Evolutionary conservation across 441 rosid genomes (phyloP), one percentile per base, ranked within the genome.

Genomic region (Viola pubescens): DNA sequence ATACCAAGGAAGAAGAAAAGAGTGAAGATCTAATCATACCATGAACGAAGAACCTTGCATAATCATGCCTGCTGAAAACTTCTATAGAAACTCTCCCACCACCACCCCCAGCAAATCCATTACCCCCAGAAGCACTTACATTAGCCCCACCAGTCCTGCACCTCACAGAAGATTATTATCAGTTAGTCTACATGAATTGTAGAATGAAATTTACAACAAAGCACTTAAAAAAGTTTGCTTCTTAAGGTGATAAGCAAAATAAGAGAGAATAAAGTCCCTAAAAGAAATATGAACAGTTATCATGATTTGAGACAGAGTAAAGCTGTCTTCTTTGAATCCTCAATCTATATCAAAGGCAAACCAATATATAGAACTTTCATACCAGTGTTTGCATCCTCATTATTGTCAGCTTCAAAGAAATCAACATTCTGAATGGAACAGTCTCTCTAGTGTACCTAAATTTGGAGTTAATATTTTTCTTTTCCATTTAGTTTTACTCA

Each of bases 51-150:
- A 74, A 68, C 11, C 68, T 59, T 1, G 75, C 67, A 52, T 73
- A 78, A 74, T 82, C 86, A 61, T 80, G 92, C 71, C 87, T 76
- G 71, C 92, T 85, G 68, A 83, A 85, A 71, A 77, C 88, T 70
- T 85, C 56, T 40, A 85, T 69, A n/a, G 92, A 81, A 59, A 85
- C 71, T 70, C 92, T 79, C 66, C 92, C 89, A 43, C 92, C 92
- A 53, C 92, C 92, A 49, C 92, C 92, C 54, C 92, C 92, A 68
- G 85, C 88, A 72, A 81, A 85, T 50, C 92, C 92, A 66, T 75
- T 65, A 43, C 92, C 92, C 41, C 92, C 92, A 6, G 80, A 60
- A 6, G 92, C 87, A 76, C 85, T 85, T 55, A 81, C 70, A 50
- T 52, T 69, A 62, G 88, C 87, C 52, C 59, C 72, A 61, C 89